Conservation (phyloP, 345 rosid genomes). For the Eucalyptus coolabah region DNA sequence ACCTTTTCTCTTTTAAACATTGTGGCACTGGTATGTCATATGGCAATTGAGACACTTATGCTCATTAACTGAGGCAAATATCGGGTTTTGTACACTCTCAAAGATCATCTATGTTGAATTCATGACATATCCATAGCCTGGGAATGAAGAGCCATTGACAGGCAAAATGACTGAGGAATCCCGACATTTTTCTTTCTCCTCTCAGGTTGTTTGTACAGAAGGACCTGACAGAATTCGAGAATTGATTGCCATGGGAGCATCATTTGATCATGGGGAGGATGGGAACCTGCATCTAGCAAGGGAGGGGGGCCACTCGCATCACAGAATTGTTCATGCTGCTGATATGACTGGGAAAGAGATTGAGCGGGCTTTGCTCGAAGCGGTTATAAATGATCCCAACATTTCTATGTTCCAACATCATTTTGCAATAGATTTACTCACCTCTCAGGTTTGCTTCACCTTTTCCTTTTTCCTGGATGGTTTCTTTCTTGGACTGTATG, state of each 20-base stretch:
- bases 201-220: slow-evolving; percentile 89
- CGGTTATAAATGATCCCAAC: slow-evolving; percentile 66
- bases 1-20: not conserved
- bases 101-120: not conserved
- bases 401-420: slow-evolving; percentile 79
- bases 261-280: slow-evolving; percentile 88
- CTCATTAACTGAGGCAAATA: not conserved
- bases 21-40: not conserved
- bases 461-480: not conserved
- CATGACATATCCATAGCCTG: not conserved
- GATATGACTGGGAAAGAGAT: slow-evolving; percentile 99
- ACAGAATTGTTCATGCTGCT: slow-evolving; percentile 89
- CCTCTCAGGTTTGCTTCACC: slow-evolving; percentile 48
- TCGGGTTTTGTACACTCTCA: not conserved
- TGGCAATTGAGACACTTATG: not conserved
- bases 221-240: slow-evolving; percentile 95
- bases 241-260: slow-evolving; percentile 90
- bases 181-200: not conserved
- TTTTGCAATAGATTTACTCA: slow-evolving; percentile 84
- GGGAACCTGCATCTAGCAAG: slow-evolving; percentile 96
- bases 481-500: not conserved
- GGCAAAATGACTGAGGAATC: not conserved
- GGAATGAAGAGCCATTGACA: not conserved
- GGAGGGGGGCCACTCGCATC: slow-evolving; percentile 97
- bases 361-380: slow-evolving; percentile 82